Conservation (phyloP, 371 early-diverging fungal genomes). For the Circinella umbellata region DNA sequence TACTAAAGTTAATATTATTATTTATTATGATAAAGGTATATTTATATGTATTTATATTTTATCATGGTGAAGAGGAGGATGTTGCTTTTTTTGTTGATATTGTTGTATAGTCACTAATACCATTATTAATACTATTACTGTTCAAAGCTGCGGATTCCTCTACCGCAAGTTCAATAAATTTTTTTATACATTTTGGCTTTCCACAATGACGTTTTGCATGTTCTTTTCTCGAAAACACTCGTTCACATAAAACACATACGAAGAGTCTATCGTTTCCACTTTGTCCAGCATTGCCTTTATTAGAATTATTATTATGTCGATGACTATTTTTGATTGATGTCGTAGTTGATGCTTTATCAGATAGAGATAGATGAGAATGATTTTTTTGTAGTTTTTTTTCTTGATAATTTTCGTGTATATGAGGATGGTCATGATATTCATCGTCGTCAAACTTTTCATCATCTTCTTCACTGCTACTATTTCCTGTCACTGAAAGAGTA, state of each 20-base stretch:
- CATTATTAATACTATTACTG: not conserved
- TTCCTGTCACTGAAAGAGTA: not conserved
- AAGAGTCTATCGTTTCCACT: not conserved
- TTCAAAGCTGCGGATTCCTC: slow-evolving; percentile 1
- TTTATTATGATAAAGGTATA: too few relatives aligned
- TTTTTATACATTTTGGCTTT: slow-evolving; percentile 3
- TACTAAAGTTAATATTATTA: too few relatives aligned
- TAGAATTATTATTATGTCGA: too few relatives aligned
- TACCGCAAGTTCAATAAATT: not conserved
- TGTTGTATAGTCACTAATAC: not conserved
- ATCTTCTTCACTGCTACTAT: slow-evolving; percentile 1
- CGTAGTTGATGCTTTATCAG: not conserved
- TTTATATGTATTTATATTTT: not conserved
- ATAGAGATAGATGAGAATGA: not conserved
- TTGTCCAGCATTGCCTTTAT: not conserved
- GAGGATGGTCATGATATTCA: not conserved
- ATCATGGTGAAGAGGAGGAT: too few relatives aligned
- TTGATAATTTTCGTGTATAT: too few relatives aligned
- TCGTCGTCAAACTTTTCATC: not conserved
- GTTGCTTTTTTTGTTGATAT: not conserved
- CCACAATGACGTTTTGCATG: slow-evolving; percentile 5
- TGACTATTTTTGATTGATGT: too few relatives aligned
- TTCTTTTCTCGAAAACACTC: slow-evolving; percentile 5
- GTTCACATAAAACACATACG: not conserved
- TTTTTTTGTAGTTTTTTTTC: not conserved